Base-by-base conservation (phyloP, 306 rosid genomes). In the Astragalus membranaceus region DNA sequence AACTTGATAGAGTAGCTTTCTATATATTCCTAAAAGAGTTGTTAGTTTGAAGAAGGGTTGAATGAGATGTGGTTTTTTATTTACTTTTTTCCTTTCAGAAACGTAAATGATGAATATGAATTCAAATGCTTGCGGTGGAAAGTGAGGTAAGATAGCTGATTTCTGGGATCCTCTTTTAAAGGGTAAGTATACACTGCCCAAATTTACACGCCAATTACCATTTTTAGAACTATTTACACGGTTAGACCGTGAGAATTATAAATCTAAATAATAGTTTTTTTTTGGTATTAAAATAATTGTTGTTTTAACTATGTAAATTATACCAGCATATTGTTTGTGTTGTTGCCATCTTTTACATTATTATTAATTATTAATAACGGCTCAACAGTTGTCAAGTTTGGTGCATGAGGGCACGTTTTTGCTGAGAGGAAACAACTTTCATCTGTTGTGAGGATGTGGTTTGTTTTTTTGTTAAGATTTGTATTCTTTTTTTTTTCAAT, bases 1-100 rank as follows among this genome's bases (percentile, higher is more conserved):
- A 52, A 59, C 70, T 67, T 77, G 72, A 69, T 73, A 78, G 37
- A 56, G 13, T 49, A 55, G 61, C 69, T 69, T 78, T 75, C 70
- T 50, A 50, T 58, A 53, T 12, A 76, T 71, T 77, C 74, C 50
- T 16, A n/a, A 12, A 66, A 56, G 51, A 15, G 23, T 13, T 52
- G 55, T 61, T 64, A 17, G 71, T 76, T 50, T 41, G 15, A 58
- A 61, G 35, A 53, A 53, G 23, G 60, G 33, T 62, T 49, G 8
- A 10, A 32, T 23, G 41, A 14, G 55, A 8, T 65, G 56, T 68
- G 7, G 50, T 15, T 23, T 41, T 35, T 0, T 36, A 0, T 23
- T 44, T 4, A 0, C 26, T 29, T 10, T 35, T 35, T 9, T 46
- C 12, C 10, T 13, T 6, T 55, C 61, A 23, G 32, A 65, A 53